These are phyloP conservation scores for Rhizophagus clarus DNA, from an alignment of 192 early-diverging fungal species.

Conservation along the genomic window DNA sequence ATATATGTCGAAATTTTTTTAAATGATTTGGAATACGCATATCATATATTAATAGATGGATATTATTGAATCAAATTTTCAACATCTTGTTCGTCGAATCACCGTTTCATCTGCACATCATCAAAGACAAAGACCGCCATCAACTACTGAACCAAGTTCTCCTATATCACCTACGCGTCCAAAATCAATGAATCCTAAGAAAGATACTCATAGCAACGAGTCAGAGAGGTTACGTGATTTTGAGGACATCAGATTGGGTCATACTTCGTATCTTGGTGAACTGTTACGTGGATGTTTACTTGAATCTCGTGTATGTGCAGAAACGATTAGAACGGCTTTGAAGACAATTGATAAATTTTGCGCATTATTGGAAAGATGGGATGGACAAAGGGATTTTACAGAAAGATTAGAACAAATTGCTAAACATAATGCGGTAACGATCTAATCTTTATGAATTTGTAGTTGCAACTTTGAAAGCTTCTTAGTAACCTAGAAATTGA, in stretches of 20 bases:
- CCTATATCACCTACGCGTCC: too few species aligned
- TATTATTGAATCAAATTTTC: slow-evolving; percentile 44
- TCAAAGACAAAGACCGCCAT: not conserved
- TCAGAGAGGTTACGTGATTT: slow-evolving; percentile 35
- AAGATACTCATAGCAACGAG: not conserved
- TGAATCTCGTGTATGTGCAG: slow-evolving; percentile 31
- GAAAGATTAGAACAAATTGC: slow-evolving; percentile 30
- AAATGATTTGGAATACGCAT: not conserved
- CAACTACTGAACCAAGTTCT: not conserved
- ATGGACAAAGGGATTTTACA: not conserved
- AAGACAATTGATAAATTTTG: slow-evolving; percentile 36
- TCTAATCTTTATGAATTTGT: not conserved
- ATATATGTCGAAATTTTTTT: not conserved
- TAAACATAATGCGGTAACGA: slow-evolving; percentile 37
- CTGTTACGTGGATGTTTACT: slow-evolving; percentile 42
- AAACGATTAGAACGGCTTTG: slow-evolving; percentile 31
- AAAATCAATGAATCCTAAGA: not conserved
- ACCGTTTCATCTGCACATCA: slow-evolving; percentile 17
- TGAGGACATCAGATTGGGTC: slow-evolving; percentile 45
- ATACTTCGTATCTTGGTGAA: slow-evolving; percentile 37
- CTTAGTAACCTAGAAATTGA: not conserved
- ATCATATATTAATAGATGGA: slow-evolving; percentile 39
- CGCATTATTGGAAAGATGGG: slow-evolving; percentile 29
- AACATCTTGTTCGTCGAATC: slow-evolving; percentile 37
- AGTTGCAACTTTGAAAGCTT: not conserved